Evolutionary conservation across 257 asterid genomes (phyloP).

Genomic region (Euphrasia confusa): DNA sequence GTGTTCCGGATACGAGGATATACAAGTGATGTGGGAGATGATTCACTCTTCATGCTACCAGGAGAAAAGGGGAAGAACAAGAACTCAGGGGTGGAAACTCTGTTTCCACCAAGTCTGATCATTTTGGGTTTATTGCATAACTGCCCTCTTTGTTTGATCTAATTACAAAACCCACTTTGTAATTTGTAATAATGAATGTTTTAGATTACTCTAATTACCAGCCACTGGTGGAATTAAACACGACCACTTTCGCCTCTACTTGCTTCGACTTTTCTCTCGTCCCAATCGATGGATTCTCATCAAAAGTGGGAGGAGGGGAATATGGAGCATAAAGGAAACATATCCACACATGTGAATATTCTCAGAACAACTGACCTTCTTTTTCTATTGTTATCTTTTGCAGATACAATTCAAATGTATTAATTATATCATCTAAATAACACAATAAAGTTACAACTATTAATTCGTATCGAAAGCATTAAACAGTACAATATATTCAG

Average conservation of each 20-base stretch:
- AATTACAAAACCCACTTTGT: no score
- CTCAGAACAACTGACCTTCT: neutral
- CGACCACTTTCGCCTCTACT: constrained; percentile 24
- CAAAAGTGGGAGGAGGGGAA: neutral
- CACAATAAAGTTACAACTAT: no score
- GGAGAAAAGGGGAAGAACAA: constrained; percentile 24
- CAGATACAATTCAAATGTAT: neutral
- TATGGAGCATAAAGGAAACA: constrained; percentile 14
- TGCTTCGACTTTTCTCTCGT: constrained; percentile 23
- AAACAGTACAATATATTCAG: constrained; percentile 9
- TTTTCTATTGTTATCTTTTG: constrained; percentile 7
- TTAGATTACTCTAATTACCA: constrained; percentile 22
- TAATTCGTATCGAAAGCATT: neutral
- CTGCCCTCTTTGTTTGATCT: no score
- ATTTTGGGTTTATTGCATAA: neutral
- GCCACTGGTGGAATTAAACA: constrained; percentile 30
- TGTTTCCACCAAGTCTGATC: constrained; percentile 30
- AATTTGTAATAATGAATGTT: no score
- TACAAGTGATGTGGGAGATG: constrained; percentile 71
- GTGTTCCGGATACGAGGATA: constrained; percentile 56
- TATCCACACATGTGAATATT: constrained; percentile 21
- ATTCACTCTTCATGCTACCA: constrained; percentile 40
- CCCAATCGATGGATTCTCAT: constrained; percentile 28
- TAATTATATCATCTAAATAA: no score
- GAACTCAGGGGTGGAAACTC: constrained; percentile 31